These are phyloP conservation scores for Mrakiaceae sp. DNA, from an alignment of 1,284 basidiomycete genomes.

Conservation along the genomic window DNA sequence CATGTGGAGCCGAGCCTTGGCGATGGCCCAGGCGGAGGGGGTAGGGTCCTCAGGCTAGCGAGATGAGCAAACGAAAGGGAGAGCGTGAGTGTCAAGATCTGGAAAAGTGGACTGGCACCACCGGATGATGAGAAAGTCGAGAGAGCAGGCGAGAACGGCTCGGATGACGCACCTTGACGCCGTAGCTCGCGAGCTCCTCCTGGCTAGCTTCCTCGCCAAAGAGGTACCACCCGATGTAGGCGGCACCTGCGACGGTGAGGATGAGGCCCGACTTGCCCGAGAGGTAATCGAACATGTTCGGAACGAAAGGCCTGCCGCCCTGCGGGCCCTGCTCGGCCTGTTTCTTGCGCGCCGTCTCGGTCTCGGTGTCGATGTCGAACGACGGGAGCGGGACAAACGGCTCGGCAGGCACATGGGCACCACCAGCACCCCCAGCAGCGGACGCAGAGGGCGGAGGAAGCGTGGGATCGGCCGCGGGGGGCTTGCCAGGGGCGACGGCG, in stretches of 20 bases:
- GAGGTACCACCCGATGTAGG: conserved; percentile 1
- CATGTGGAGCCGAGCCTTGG: conserved; percentile 44
- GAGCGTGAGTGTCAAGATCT: neutral
- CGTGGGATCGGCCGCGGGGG: no score
- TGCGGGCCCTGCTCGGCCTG: conserved; percentile 20
- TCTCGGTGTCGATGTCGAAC: conserved; percentile 32
- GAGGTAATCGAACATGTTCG: conserved; percentile 5
- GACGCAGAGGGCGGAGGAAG: no score
- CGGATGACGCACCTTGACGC: conserved; percentile 20
- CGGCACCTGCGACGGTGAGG: neutral
- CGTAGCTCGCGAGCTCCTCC: conserved; percentile 31
- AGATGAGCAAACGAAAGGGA: neutral
- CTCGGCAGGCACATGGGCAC: no score
- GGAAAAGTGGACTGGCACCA: no score
- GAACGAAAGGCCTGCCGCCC: conserved; percentile 16
- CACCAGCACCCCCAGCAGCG: no score
- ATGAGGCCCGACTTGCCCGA: neutral
- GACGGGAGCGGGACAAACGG: conserved; percentile 25
- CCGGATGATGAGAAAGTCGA: neutral
- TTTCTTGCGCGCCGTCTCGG: conserved; percentile 23
- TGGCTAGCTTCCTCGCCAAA: conserved; percentile 17
- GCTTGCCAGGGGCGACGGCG: no score
- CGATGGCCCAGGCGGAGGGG: conserved; percentile 1
- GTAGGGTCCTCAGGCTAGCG: conserved; percentile 10
- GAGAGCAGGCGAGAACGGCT: neutral